Evolutionary conservation across 176 grass and related monocot species (phyloP).

Genomic region (Carex scoparia): DNA sequence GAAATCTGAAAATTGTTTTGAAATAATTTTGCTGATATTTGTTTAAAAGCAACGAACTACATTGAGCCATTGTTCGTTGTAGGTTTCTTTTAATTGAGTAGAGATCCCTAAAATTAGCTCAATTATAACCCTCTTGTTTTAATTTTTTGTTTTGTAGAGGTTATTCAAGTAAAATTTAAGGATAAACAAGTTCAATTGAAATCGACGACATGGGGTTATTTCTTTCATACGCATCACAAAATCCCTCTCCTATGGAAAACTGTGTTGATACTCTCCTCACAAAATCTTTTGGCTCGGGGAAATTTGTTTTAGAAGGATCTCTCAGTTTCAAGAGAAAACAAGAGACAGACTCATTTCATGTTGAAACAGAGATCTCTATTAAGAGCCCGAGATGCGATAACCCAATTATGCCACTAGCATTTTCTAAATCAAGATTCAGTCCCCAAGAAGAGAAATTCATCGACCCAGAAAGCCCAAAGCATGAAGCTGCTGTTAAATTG

Average conservation of each 20-base stretch:
- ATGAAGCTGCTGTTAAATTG: conserved; percentile 62
- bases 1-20: not conserved
- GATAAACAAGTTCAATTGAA: not conserved
- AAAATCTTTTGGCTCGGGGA: conserved; percentile 45
- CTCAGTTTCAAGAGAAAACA: conserved; percentile 50
- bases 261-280: conserved; percentile 35
- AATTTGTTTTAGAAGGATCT: conserved; percentile 39
- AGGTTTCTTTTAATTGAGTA: not conserved
- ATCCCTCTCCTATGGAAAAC: conserved; percentile 45
- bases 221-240: conserved; percentile 56
- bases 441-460: conserved; percentile 34
- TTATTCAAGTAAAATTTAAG: not conserved
- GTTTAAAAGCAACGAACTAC: not conserved
- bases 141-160: not conserved
- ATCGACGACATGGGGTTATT: conserved; percentile 55
- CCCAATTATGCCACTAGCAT: conserved; percentile 24
- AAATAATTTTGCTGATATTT: not conserved
- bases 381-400: conserved; percentile 37
- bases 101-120: not conserved
- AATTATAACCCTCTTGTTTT: not conserved
- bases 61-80: conserved; percentile 4
- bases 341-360: conserved; percentile 33
- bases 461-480: conserved; percentile 44
- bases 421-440: conserved; percentile 32
- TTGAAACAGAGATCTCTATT: conserved; percentile 34